Percentiles rank a stretch among this genome's conserved stretches.
phyloP scores from a whole-genome alignment of 2,329 filamentous ascomycete species.

The Xylaria sp. region DNA sequence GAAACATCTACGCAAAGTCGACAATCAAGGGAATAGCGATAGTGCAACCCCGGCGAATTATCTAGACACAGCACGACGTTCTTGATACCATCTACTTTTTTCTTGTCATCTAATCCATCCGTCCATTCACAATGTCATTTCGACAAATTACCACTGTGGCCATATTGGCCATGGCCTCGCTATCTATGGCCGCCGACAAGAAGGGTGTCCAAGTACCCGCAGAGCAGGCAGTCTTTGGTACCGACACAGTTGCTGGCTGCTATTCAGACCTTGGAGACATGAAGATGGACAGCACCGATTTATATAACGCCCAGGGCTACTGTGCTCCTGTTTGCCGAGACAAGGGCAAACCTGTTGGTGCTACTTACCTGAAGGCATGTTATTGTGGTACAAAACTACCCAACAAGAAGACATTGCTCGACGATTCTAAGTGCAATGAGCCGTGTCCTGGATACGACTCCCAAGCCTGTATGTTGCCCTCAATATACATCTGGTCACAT shows the following conservation, averaged over 20 bases:
- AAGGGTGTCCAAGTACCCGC: constrained; percentile 44
- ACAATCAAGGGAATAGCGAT: not conserved
- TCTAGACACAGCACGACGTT: not conserved
- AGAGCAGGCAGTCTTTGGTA: constrained; percentile 44
- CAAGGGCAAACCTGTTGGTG: constrained; percentile 63
- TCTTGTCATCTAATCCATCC: constrained; percentile 13
- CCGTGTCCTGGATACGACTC: constrained; percentile 67
- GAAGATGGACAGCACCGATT: constrained; percentile 24
- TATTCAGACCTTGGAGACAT: constrained; percentile 52
- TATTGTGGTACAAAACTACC: constrained; percentile 77
- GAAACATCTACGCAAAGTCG: not conserved
- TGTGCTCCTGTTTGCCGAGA: constrained; percentile 51
- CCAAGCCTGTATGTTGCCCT: constrained; percentile 66
- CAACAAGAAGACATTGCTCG: constrained; percentile 56
- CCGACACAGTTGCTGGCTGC: constrained; percentile 57
- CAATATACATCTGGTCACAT: constrained; percentile 19
- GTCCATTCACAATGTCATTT: constrained; percentile 35
- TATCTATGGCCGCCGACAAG: constrained; percentile 28
- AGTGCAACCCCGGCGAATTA: not conserved
- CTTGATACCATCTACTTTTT: not conserved
- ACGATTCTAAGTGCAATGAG: constrained; percentile 66
- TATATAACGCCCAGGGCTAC: constrained; percentile 49
- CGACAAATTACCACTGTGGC: constrained; percentile 36
- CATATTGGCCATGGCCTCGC: constrained; percentile 35
- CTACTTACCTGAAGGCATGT: constrained; percentile 66